Evolutionary conservation across 306 rosid species (phyloP), one percentile per base, ranked within the genome.

Genomic region (Argentina anserina): DNA sequence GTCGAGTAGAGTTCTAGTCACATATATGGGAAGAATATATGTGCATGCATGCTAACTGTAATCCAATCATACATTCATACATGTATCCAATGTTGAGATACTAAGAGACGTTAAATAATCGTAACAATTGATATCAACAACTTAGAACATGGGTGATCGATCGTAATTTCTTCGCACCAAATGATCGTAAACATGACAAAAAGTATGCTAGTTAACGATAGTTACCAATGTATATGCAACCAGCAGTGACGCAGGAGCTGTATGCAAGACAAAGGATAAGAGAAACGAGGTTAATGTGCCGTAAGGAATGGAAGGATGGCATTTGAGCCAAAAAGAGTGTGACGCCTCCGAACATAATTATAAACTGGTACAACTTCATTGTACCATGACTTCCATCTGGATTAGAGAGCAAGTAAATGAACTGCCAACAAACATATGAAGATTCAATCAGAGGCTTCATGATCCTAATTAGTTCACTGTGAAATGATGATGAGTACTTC

Each of bases 271-370:
- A 81, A 2, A 92, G 89, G 62, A 71, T 7, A 34, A 92, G 84
- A 80, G 96, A 88, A 25, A 90, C n/a, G 45, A 92, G 85, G 70
- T 88, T 90, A 39, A 90, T 71, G 42, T 92, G 88, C 69, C 97
- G 84, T 21, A 92, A 68, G 65, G 96, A 90, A 72, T 92, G 96
- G 79, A 92, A 92, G 42, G 98, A 92, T 72, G 97, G 96, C 71
- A 90, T 75, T 76, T 92, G 97, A 80, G 94, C 94, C 79, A 92
- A 76, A 71, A 77, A 1, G 63, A 92, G 65, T 47, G 88, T 76
- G 17, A 85, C 12, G 8, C 68, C 76, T 34, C 96, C 94, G 71
- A 80, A 87, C n/a, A 90, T 88, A 0, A 63, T 40, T 1, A 90
- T 82, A 20, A 92, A 90, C 11, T 86, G 78, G 73, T 90, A 81